Evolutionary conservation across 202 grass and related monocot species (phyloP).

Genomic region (Setaria viridis): DNA sequence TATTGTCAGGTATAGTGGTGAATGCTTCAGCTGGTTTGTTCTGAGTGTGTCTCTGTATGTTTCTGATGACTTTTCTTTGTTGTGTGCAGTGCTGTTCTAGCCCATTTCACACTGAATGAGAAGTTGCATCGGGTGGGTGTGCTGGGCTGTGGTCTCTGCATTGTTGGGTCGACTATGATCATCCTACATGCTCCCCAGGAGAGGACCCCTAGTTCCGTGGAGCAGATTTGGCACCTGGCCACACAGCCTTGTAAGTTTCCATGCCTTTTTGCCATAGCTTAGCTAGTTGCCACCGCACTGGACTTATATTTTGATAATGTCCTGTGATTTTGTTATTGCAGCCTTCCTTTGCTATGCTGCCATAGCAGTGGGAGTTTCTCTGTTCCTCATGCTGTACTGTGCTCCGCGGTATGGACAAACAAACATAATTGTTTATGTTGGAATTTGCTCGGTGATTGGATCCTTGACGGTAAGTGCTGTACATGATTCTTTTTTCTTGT

Average conservation of each 20-base stretch:
- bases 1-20: slow-evolving; percentile 74
- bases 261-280: not conserved
- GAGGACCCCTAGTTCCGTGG: slow-evolving; percentile 75
- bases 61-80: slow-evolving; percentile 22
- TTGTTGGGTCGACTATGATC: slow-evolving; percentile 93
- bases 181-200: slow-evolving; percentile 95
- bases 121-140: slow-evolving; percentile 88
- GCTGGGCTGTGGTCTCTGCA: slow-evolving; percentile 90
- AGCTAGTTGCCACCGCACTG: not conserved
- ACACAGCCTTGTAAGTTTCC: slow-evolving; percentile 72
- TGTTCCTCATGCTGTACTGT: slow-evolving; percentile 86
- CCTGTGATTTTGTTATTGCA: slow-evolving; percentile 49
- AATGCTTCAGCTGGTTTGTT: not conserved
- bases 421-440: slow-evolving; percentile 94
- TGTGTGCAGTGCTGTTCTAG: slow-evolving; percentile 76
- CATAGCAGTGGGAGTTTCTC: slow-evolving; percentile 65
- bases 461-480: slow-evolving; percentile 78
- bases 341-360: slow-evolving; percentile 89
- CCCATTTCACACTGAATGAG: slow-evolving; percentile 87
- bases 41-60: slow-evolving; percentile 14
- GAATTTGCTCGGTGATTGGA: slow-evolving; percentile 91
- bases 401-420: slow-evolving; percentile 82
- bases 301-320: slow-evolving; percentile 5
- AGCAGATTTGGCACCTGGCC: slow-evolving; percentile 86
- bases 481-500: not conserved